Percentiles rank a stretch among this genome's conserved stretches.
These are phyloP conservation scores for Hamigera avellanea DNA, from an alignment of 495 filamentous ascomycete species.

Conservation along the genomic window DNA sequence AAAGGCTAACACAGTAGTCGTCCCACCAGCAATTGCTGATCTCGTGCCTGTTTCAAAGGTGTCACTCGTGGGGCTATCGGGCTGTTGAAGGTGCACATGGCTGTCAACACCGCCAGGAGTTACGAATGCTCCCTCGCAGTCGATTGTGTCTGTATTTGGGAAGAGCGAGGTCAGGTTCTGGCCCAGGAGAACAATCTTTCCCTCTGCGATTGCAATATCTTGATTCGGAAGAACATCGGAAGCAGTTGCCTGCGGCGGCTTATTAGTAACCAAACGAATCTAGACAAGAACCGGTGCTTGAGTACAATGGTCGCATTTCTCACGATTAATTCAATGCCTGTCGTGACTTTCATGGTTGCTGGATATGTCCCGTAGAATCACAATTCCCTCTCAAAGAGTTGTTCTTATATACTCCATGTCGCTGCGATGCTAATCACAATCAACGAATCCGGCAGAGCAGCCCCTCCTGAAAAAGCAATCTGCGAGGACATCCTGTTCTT, in stretches of 20 bases:
- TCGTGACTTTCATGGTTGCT: conserved; percentile 1
- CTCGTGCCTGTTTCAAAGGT: conserved; percentile 36
- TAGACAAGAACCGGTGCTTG: too few species aligned
- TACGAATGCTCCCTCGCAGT: conserved; percentile 20
- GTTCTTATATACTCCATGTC: too few species aligned
- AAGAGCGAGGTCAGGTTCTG: conserved; percentile 18
- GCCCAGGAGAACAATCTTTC: conserved; percentile 36
- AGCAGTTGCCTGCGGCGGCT: conserved; percentile 23
- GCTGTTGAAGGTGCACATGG: conserved; percentile 35
- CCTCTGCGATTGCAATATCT: conserved; percentile 40
- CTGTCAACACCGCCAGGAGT: conserved; percentile 33
- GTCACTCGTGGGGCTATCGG: conserved; percentile 32
- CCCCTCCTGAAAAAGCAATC: too few species aligned
- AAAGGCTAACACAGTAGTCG: conserved; percentile 48
- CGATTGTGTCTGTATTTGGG: conserved; percentile 12
- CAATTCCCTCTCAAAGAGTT: too few species aligned
- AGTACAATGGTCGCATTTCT: conserved; percentile 10
- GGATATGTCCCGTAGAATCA: too few species aligned
- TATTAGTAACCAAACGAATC: too few species aligned
- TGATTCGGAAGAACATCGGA: conserved; percentile 26
- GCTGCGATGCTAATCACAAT: too few species aligned
- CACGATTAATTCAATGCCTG: conserved; percentile 7
- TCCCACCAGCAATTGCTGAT: conserved; percentile 47
- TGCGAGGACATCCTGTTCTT: too few species aligned
- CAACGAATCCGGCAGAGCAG: too few species aligned